A percentile compares a stretch with the other conserved stretches of the same genome.
phyloP scores from a whole-genome alignment of 2,329 filamentous ascomycete genomes.

The Coniella lustricola region DNA sequence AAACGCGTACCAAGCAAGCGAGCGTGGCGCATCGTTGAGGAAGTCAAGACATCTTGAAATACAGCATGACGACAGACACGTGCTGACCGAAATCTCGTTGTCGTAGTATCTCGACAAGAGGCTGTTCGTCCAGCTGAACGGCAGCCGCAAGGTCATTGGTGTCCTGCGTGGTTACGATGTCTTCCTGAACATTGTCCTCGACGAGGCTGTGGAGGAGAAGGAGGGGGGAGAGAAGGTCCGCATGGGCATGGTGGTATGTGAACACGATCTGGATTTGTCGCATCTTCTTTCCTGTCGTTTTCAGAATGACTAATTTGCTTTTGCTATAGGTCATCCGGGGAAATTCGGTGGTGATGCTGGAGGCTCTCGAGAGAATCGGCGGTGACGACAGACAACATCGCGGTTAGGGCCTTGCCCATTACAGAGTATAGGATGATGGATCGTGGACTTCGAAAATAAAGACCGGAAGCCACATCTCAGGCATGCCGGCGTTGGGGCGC shows the following conservation, averaged over 20 bases:
- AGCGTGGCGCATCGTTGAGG: no score
- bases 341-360: constrained; percentile 97
- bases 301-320: neutral
- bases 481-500: neutral
- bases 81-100: constrained; percentile 9
- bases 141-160: constrained; percentile 94
- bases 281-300: constrained; percentile 18
- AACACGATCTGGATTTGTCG: neutral
- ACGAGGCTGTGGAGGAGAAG: constrained; percentile 95
- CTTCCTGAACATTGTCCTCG: constrained; percentile 95
- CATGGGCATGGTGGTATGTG: constrained; percentile 83
- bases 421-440: no score
- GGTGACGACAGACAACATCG: constrained; percentile 45
- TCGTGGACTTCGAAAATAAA: neutral
- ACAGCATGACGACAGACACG: no score
- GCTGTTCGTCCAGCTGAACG: constrained; percentile 95
- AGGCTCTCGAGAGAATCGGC: constrained; percentile 66
- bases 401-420: neutral
- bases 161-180: constrained; percentile 95
- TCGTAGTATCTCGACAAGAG: constrained; percentile 97
- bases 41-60: no score
- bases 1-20: no score
- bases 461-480: neutral
- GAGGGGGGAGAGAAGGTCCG: constrained; percentile 81
- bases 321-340: constrained; percentile 76